A percentile compares a stretch with the other conserved stretches of the same genome.
Evolutionary conservation across 2,329 filamentous ascomycete genomes (phyloP).

Genomic region (Lasiodiplodia sp.): DNA sequence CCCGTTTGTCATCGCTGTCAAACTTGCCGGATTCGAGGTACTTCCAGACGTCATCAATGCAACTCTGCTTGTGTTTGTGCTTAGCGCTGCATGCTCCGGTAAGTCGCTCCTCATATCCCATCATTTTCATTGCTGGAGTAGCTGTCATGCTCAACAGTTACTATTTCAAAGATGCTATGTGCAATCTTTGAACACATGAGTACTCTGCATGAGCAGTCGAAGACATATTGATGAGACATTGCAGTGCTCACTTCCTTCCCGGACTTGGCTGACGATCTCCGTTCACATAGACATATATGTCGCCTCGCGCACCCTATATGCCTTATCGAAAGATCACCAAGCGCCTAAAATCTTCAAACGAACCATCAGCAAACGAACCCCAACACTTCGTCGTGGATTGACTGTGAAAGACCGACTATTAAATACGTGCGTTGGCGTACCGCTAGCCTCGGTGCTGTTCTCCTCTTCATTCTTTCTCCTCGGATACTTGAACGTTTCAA

Average conservation of each 20-base stretch:
- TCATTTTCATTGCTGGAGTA: not conserved
- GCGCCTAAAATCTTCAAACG: constrained; percentile 48
- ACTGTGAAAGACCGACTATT: not conserved
- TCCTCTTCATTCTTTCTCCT: constrained; percentile 49
- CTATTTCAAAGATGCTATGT: too few relatives aligned
- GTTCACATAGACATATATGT: constrained; percentile 41
- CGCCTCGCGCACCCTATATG: constrained; percentile 52
- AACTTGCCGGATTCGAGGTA: constrained; percentile 52
- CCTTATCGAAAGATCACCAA: constrained; percentile 51
- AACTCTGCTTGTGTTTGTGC: constrained; percentile 77
- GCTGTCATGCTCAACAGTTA: too few relatives aligned
- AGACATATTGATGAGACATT: too few relatives aligned
- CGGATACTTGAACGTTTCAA: constrained; percentile 52
- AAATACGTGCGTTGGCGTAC: constrained; percentile 36
- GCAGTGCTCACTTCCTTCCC: not conserved
- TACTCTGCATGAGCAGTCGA: too few relatives aligned
- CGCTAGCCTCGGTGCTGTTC: constrained; percentile 49
- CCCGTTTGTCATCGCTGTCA: constrained; percentile 61
- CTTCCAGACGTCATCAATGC: constrained; percentile 74
- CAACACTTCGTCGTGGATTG: not conserved
- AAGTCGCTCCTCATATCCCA: not conserved
- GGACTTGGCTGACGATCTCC: not conserved
- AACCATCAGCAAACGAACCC: constrained; percentile 38
- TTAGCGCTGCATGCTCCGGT: constrained; percentile 67
- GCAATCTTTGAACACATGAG: too few relatives aligned